phyloP scores from a whole-genome alignment of 2,329 filamentous ascomycete species.

The Neonectria faginata region DNA sequence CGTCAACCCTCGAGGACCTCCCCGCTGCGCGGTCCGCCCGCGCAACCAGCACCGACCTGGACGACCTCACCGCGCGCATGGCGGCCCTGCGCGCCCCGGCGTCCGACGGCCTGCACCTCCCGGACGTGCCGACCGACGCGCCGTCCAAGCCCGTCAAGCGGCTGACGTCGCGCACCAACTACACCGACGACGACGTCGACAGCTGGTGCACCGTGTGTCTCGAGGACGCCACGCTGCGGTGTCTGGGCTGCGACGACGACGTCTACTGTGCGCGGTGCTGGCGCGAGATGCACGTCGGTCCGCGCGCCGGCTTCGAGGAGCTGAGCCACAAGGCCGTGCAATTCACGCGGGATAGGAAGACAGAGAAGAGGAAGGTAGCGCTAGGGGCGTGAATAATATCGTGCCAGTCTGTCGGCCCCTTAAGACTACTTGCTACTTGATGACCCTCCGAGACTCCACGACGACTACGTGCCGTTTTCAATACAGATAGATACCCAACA shows the following conservation, averaged over 20 bases:
- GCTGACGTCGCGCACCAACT: slow-evolving; percentile 56
- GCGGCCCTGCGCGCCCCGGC: slow-evolving; percentile 60
- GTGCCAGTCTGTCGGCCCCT: slow-evolving; percentile 24
- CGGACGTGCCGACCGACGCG: slow-evolving; percentile 62
- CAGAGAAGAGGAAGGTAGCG: slow-evolving; percentile 51
- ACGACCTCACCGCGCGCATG: slow-evolving; percentile 64
- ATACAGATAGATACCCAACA: slow-evolving; percentile 20
- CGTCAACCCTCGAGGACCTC: slow-evolving; percentile 56
- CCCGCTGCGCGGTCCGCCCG: slow-evolving; percentile 39
- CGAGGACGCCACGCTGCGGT: slow-evolving; percentile 79
- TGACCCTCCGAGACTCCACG: slow-evolving; percentile 21
- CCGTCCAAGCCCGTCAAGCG: slow-evolving; percentile 56
- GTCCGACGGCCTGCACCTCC: slow-evolving; percentile 56
- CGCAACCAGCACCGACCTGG: slow-evolving; percentile 47
- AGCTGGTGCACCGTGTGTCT: slow-evolving; percentile 87
- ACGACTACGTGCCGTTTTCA: slow-evolving; percentile 5
- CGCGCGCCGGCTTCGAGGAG: slow-evolving; percentile 77
- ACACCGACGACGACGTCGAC: slow-evolving; percentile 77
- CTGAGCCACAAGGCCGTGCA: slow-evolving; percentile 74
- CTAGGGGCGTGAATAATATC: slow-evolving; percentile 50
- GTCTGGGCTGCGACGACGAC: slow-evolving; percentile 77
- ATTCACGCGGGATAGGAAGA: slow-evolving; percentile 57
- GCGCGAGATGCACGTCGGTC: slow-evolving; percentile 81
- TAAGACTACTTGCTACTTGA: slow-evolving; percentile 24
- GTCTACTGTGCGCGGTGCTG: slow-evolving; percentile 84